These are phyloP conservation scores for Globisporangium carolinianum DNA, from an alignment of 352 stramenopile species.

Conservation along the genomic window DNA sequence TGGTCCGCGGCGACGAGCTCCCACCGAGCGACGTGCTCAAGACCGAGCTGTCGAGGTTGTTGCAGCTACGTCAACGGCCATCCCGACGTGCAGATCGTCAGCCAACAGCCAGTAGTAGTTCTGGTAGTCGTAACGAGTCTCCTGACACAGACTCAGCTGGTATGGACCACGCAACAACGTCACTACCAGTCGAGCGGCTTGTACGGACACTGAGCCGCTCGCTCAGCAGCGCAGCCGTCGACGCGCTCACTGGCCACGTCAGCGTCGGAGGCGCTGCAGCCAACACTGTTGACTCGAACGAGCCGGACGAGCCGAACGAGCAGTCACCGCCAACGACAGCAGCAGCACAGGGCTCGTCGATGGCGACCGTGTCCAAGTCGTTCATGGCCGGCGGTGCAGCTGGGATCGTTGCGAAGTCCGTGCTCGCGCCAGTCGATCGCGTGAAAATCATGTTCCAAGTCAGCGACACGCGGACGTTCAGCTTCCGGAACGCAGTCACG, in stretches of 20 bases:
- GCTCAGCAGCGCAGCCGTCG: neutral
- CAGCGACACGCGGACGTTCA: slow-evolving; percentile 62
- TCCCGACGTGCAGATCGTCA: slow-evolving; percentile 1
- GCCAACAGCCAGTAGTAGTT: neutral
- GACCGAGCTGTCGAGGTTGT: slow-evolving; percentile 16
- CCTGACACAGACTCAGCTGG: no score
- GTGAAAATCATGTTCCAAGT: slow-evolving; percentile 87
- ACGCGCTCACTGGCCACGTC: neutral
- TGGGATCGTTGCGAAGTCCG: slow-evolving; percentile 71
- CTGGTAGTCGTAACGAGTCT: no score
- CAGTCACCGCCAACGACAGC: neutral
- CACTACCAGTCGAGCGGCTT: neutral
- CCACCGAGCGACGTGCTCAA: slow-evolving; percentile 22
- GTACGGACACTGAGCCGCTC: slow-evolving; percentile 1
- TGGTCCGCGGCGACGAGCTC: slow-evolving; percentile 40
- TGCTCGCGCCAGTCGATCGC: slow-evolving; percentile 66
- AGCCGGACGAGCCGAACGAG: neutral
- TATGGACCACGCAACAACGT: slow-evolving; percentile 6
- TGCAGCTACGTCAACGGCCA: slow-evolving; percentile 9
- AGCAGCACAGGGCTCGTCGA: slow-evolving; percentile 21
- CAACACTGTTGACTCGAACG: neutral
- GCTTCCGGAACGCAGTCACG: slow-evolving; percentile 57
- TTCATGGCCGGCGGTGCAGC: slow-evolving; percentile 70
- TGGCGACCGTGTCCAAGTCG: slow-evolving; percentile 73
- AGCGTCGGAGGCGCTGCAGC: neutral